Evolutionary conservation across 176 grass and related monocot genomes (phyloP), one percentile per base, ranked within the genome.

Genomic region (Carex parvula): DNA sequence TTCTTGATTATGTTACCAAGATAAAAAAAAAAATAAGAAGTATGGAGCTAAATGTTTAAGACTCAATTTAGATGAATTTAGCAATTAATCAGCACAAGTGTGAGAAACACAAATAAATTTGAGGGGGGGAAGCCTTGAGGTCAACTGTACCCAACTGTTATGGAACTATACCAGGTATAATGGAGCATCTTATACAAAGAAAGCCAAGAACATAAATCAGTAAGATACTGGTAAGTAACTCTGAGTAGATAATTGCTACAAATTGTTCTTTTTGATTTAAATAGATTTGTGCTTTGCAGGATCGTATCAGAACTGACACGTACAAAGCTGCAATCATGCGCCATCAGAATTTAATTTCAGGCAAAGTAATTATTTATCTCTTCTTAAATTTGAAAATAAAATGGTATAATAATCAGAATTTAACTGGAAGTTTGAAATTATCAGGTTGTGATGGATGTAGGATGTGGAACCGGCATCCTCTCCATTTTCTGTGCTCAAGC

Each of bases 401-500:
- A 15, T 85, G 72, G 3, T 58, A 60, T 63, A 6, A 37, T 14
- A 82, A 66, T 68, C 13, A 52, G 42, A 67, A 35, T 13, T 70
- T 76, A 15, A 85, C 59, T 59, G 17, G 6, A 57, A 70, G 35
- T 54, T 81, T 64, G 15, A 22, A 74, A 56, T 46, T 29, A 81
- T 82, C 73, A 97, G 94, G 92, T 97, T 85, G 94, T 97, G 24
- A 92, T 97, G 90, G 94, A 97, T 85, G 94, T 97, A 44, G 94
- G 94, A 24, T 97, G 94, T 79, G 94, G 94, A 42, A 97, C 94
- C 52, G 94, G 94, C 73, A 97, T 97, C 66, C 94, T 97, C 55
- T 90, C 94, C 0, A 91, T 94, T 68, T 97, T 97, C 82, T 97
- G 94, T 67, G 94, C 94, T 85, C 94, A 89, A 54, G 94, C 94